Conservation (phyloP, 2,329 filamentous ascomycete species). For the Trichophaea hybrida region DNA sequence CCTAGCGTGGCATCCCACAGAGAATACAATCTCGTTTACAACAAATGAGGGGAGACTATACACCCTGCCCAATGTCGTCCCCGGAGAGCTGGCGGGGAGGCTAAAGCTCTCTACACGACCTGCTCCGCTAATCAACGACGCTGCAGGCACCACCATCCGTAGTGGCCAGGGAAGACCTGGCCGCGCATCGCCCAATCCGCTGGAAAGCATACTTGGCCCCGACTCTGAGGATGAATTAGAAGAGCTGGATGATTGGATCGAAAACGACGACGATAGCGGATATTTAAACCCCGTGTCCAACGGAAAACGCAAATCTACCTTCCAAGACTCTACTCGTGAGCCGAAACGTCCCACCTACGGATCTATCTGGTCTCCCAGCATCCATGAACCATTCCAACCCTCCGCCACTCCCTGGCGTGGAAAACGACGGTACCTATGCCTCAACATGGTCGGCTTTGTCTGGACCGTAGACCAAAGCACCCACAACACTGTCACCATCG, state of each 20-base stretch:
- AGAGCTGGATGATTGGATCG: constrained; percentile 64
- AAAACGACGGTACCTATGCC: constrained; percentile 80
- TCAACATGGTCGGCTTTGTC: constrained; percentile 86
- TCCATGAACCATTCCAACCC: constrained; percentile 79
- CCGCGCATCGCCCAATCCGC: constrained; percentile 46
- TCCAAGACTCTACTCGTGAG: constrained; percentile 3
- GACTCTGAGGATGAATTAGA: constrained; percentile 38
- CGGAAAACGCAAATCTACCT: constrained; percentile 45
- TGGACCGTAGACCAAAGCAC: constrained; percentile 96
- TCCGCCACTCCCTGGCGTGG: constrained; percentile 93
- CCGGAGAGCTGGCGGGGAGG: constrained; percentile 43
- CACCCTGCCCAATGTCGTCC: constrained; percentile 61
- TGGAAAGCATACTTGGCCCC: constrained; percentile 62
- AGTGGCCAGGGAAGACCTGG: constrained; percentile 42
- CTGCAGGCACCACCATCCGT: constrained; percentile 33
- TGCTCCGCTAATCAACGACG: constrained; percentile 65
- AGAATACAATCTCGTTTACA: constrained; percentile 82
- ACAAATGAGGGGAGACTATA: constrained; percentile 87
- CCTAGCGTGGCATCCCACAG: constrained; percentile 76
- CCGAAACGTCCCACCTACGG: constrained; percentile 39
- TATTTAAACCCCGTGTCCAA: constrained; percentile 48
- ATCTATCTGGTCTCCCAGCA: constrained; percentile 44
- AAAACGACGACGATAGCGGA: constrained; percentile 59
- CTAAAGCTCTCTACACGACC: constrained; percentile 50
- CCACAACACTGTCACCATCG: constrained; percentile 84